Conservation (phyloP, 495 filamentous ascomycete genomes). For the Sordaria brevicollis region DNA sequence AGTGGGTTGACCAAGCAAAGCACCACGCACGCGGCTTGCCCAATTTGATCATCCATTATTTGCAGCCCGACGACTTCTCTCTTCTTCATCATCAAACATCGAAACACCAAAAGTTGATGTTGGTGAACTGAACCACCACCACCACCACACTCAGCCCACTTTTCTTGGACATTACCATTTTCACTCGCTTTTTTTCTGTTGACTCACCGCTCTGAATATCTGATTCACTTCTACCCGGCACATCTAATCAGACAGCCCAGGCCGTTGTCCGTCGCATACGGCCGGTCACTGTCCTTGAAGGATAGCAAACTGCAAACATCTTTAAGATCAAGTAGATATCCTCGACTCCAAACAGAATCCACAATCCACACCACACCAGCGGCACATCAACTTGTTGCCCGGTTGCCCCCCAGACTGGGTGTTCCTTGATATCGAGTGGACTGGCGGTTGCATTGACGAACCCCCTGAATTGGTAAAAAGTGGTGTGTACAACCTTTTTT, state of each 20-base stretch:
- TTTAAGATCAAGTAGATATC: background rate
- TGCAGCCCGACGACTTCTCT: background rate
- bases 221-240: background rate
- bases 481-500: background rate
- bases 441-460: constrained; percentile 7
- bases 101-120: background rate
- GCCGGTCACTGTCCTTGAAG: background rate
- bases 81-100: background rate
- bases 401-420: background rate
- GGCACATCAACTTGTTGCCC: background rate
- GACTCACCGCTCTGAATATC: background rate
- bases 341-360: background rate
- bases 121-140: background rate
- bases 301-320: background rate
- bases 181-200: background rate
- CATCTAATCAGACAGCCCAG: background rate
- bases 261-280: background rate
- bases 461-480: background rate
- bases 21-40: background rate
- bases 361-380: background rate
- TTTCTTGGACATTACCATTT: background rate
- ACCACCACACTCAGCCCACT: background rate
- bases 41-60: background rate
- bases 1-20: background rate
- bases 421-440: background rate